phyloP scores from a whole-genome alignment of 1,284 basidiomycete genomes.

The Puccinia triticina region DNA sequence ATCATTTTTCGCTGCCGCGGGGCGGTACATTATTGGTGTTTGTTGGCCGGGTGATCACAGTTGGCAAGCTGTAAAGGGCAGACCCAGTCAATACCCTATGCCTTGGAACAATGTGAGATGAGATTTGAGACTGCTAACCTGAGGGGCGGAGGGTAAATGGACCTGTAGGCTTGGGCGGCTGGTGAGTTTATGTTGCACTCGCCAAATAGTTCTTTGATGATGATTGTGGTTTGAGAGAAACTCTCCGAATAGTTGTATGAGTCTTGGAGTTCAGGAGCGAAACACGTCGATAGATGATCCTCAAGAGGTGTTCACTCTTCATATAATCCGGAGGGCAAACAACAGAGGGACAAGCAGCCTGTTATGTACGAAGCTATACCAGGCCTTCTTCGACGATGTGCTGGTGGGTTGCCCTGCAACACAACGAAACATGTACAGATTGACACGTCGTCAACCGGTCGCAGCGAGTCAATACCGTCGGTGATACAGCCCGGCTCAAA shows the following conservation, averaged over 20 bases:
- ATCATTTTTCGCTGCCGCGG: slow-evolving; percentile 30
- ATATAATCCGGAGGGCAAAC: neutral
- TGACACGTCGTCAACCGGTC: slow-evolving; percentile 27
- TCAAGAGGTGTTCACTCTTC: neutral
- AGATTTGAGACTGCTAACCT: slow-evolving; percentile 5
- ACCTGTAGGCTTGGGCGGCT: neutral
- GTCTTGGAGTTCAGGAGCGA: neutral
- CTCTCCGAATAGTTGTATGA: neutral
- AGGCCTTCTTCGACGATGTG: no score
- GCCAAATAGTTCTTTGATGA: neutral
- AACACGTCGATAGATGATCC: slow-evolving; percentile 3
- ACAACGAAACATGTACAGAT: slow-evolving; percentile 31
- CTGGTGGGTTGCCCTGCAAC: slow-evolving; percentile 28
- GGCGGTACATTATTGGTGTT: slow-evolving; percentile 17
- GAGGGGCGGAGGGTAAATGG: neutral
- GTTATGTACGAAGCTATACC: slow-evolving; percentile 19
- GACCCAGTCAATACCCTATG: neutral
- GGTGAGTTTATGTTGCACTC: neutral
- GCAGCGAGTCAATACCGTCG: slow-evolving; percentile 8
- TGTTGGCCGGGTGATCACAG: neutral
- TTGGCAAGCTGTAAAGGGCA: neutral
- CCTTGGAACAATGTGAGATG: neutral
- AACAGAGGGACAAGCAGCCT: neutral
- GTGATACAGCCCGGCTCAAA: slow-evolving; percentile 21
- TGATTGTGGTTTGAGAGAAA: no score